Percentiles rank a stretch among this genome's conserved stretches.
Evolutionary conservation across 495 filamentous ascomycete genomes (phyloP).

Genomic region (Neurospora africana): DNA sequence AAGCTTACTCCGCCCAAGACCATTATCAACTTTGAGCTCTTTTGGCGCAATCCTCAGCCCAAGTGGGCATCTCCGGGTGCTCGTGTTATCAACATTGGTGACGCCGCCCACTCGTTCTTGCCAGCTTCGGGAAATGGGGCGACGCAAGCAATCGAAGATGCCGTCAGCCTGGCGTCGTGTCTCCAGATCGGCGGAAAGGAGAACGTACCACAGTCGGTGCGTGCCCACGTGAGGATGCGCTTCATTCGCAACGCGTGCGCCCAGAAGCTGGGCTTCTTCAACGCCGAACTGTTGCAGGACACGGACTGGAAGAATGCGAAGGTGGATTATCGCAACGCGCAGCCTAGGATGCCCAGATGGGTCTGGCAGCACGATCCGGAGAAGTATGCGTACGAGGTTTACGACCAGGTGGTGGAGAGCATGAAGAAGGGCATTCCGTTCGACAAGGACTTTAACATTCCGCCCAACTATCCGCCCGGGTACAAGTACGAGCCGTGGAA

Average conservation of each 20-base stretch:
- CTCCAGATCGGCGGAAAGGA: constrained; percentile 50
- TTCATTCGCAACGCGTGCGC: constrained; percentile 47
- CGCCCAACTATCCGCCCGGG: constrained; percentile 33
- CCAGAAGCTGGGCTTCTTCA: constrained; percentile 47
- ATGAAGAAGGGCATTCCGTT: constrained; percentile 29
- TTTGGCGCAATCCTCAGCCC: constrained; percentile 54
- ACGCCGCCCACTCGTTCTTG: constrained; percentile 60
- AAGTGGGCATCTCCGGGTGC: constrained; percentile 51
- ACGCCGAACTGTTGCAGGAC: constrained; percentile 45
- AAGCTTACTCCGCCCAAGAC: constrained; percentile 43
- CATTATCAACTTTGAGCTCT: constrained; percentile 59
- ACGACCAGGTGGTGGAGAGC: constrained; percentile 31
- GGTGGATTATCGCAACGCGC: constrained; percentile 38
- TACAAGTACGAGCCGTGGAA: constrained; percentile 38
- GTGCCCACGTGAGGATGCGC: constrained; percentile 39
- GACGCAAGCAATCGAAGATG: constrained; percentile 64
- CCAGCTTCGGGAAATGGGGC: constrained; percentile 58
- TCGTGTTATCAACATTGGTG: constrained; percentile 53
- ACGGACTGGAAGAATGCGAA: constrained; percentile 46
- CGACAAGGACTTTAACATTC: constrained; percentile 27
- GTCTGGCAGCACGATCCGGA: constrained; percentile 48
- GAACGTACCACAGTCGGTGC: constrained; percentile 41
- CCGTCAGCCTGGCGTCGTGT: constrained; percentile 50
- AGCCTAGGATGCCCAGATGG: constrained; percentile 43
- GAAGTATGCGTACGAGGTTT: constrained; percentile 44